These are phyloP conservation scores for Pistacia integerrima DNA, from an alignment of 345 rosid genomes.

Conservation along the genomic window DNA sequence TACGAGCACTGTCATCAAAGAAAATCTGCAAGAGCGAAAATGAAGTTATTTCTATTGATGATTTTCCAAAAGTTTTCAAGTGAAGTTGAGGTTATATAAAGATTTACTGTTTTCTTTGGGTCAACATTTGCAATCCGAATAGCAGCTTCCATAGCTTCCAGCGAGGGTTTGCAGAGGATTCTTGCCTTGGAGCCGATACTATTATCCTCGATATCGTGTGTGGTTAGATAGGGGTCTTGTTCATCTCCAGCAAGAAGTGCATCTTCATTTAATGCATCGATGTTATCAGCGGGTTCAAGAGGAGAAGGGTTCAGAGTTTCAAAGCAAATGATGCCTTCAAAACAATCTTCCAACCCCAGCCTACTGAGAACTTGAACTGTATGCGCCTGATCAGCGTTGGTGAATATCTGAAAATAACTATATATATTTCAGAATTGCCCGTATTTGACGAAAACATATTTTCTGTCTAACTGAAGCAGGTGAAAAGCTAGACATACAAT, in stretches of 20 bases:
- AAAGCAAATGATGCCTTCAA: conserved; percentile 78
- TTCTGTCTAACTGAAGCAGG: neutral
- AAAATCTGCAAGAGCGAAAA: conserved; percentile 50
- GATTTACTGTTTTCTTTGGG: conserved; percentile 69
- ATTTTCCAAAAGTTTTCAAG: neutral
- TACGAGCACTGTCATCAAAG: conserved; percentile 86
- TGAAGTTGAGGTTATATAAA: neutral
- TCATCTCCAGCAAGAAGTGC: conserved; percentile 16
- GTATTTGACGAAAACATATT: neutral
- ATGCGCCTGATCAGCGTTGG: conserved; percentile 72
- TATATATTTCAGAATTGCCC: neutral
- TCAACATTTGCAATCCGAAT: conserved; percentile 56
- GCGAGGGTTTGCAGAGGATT: conserved; percentile 72
- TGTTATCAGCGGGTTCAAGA: conserved; percentile 18
- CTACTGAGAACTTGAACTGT: conserved; percentile 48
- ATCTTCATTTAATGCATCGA: conserved; percentile 30
- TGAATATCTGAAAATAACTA: conserved; percentile 57
- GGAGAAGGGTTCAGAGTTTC: conserved; percentile 73
- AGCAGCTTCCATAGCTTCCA: conserved; percentile 70
- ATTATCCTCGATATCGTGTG: conserved; percentile 14
- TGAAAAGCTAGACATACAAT: conserved; percentile 45
- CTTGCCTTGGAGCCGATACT: conserved; percentile 22
- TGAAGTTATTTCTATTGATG: neutral
- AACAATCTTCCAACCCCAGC: conserved; percentile 74
- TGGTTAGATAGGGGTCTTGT: neutral